These are phyloP conservation scores for Penicillium samsonianum DNA, from an alignment of 495 filamentous ascomycete genomes.

Conservation along the genomic window DNA sequence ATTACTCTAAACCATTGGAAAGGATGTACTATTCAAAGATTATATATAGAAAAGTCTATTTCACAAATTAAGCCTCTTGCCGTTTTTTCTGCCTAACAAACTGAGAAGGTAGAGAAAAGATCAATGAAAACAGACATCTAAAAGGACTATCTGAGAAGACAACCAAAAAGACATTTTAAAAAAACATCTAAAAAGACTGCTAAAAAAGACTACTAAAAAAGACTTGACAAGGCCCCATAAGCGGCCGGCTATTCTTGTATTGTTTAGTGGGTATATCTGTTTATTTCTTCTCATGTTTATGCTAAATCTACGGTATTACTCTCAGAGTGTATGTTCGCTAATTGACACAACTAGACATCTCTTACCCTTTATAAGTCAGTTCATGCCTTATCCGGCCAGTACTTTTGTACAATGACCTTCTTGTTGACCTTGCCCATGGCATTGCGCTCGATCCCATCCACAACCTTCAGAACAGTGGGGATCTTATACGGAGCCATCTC, in stretches of 20 bases:
- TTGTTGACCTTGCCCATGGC: slow-evolving; percentile 54
- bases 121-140: too few species aligned
- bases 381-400: slow-evolving; percentile 41
- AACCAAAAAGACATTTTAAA: too few species aligned
- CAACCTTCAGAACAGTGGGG: slow-evolving; percentile 45
- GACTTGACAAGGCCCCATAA: too few species aligned
- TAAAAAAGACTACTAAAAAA: too few species aligned
- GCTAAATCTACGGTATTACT: background rate
- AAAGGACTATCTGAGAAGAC: too few species aligned
- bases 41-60: too few species aligned
- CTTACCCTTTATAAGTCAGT: background rate
- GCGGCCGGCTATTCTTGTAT: too few species aligned
- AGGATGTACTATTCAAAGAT: too few species aligned
- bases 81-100: too few species aligned
- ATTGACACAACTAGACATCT: background rate
- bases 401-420: slow-evolving; percentile 45
- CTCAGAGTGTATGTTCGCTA: slow-evolving; percentile 3
- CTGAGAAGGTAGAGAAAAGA: too few species aligned
- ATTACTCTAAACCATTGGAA: background rate
- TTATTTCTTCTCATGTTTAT: background rate
- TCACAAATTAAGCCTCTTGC: too few species aligned
- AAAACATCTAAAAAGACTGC: too few species aligned
- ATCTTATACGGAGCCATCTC: slow-evolving; percentile 53
- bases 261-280: background rate
- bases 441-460: slow-evolving; percentile 50